phyloP scores from a whole-genome alignment of 2,329 filamentous ascomycete species.

The Diplodia intermedia region DNA sequence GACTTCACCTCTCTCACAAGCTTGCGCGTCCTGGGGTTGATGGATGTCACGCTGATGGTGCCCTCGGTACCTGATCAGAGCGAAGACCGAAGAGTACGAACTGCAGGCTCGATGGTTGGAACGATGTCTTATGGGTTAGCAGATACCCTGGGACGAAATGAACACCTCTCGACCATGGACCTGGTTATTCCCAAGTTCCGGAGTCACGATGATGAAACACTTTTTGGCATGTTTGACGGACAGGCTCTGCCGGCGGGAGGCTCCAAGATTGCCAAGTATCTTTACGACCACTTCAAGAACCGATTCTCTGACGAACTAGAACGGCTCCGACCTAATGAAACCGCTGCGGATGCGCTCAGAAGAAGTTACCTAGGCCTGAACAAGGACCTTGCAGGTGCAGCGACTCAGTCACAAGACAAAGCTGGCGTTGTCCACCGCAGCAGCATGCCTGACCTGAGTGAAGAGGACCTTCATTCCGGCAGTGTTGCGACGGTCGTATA shows the following conservation, averaged over 20 bases:
- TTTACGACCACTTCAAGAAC: conserved; percentile 93
- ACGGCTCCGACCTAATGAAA: conserved; percentile 72
- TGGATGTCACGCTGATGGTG: conserved; percentile 96
- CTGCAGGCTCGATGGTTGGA: conserved; percentile 92
- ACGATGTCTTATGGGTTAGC: conserved; percentile 97
- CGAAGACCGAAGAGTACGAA: conserved; percentile 92
- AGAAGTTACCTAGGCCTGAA: conserved; percentile 88
- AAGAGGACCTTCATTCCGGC: conserved; percentile 88
- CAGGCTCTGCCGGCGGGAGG: conserved; percentile 87
- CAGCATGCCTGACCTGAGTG: conserved; percentile 78
- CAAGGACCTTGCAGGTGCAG: conserved; percentile 88
- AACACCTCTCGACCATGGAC: conserved; percentile 94
- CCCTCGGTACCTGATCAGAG: conserved; percentile 94
- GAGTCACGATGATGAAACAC: conserved; percentile 85
- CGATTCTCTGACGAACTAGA: conserved; percentile 85
- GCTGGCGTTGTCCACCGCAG: conserved; percentile 68
- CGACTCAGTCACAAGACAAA: conserved; percentile 70
- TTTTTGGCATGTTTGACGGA: conserved; percentile 95
- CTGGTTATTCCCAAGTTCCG: conserved; percentile 93
- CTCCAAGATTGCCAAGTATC: conserved; percentile 93
- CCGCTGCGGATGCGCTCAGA: conserved; percentile 80
- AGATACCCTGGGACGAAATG: conserved; percentile 88
- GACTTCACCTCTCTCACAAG: conserved; percentile 88
- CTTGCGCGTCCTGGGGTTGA: conserved; percentile 86
- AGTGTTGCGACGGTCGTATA: conserved; percentile 93